Percentiles rank a stretch among this genome's conserved stretches.
Conservation (phyloP, 2,329 filamentous ascomycete species). For the Neopestalotiopsis clavispora region DNA sequence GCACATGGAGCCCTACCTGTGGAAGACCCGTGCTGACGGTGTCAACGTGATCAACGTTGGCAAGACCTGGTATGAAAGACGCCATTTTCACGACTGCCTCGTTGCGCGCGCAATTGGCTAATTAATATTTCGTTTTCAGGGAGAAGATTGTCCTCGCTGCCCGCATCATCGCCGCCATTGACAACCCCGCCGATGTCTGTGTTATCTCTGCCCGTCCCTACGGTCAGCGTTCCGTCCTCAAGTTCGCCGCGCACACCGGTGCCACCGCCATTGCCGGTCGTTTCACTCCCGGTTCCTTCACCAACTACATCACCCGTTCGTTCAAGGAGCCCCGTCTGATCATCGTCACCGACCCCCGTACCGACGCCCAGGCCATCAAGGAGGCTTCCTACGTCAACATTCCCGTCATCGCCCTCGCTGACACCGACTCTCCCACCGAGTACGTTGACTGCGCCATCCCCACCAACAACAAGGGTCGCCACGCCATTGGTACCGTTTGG, state of each 20-base stretch:
- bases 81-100: neutral
- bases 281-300: slow-evolving; percentile 99
- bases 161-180: slow-evolving; percentile 97
- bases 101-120: slow-evolving; percentile 20
- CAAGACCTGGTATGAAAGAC: slow-evolving; percentile 89
- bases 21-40: slow-evolving; percentile 98
- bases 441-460: slow-evolving; percentile 99
- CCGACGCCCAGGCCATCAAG: slow-evolving; percentile 99
- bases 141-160: slow-evolving; percentile 99
- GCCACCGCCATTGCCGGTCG: slow-evolving; percentile 97
- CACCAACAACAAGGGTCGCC: slow-evolving; percentile 99
- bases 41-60: slow-evolving; percentile 99
- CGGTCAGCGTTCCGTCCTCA: slow-evolving; percentile 98
- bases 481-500: slow-evolving; percentile 98
- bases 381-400: slow-evolving; percentile 99
- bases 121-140: slow-evolving; percentile 56
- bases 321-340: slow-evolving; percentile 99
- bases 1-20: slow-evolving; percentile 99
- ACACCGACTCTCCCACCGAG: slow-evolving; percentile 99
- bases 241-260: slow-evolving; percentile 99
- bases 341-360: slow-evolving; percentile 98
- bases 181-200: slow-evolving; percentile 99
- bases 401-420: slow-evolving; percentile 97
- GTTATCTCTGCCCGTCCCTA: slow-evolving; percentile 99
- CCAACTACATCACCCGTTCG: slow-evolving; percentile 99